These are phyloP conservation scores for Mycena citricolor DNA, from an alignment of 1,284 basidiomycete species.

Conservation along the genomic window DNA sequence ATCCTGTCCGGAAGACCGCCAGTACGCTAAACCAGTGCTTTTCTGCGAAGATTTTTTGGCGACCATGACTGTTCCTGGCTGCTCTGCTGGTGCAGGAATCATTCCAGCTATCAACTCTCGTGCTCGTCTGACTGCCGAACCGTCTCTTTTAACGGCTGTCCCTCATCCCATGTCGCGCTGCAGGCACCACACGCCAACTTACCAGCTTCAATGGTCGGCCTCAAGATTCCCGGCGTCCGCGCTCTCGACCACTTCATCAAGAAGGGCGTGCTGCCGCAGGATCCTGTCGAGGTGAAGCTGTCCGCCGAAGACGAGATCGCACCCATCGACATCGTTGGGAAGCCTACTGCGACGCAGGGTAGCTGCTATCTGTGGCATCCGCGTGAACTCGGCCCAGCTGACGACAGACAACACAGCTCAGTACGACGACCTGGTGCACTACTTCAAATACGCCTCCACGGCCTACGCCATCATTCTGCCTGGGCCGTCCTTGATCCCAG, in stretches of 20 bases:
- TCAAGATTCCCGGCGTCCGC: slow-evolving; percentile 15
- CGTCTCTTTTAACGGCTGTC: too few species aligned
- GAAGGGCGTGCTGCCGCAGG: slow-evolving; percentile 15
- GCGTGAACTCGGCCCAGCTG: too few species aligned
- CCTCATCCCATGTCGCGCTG: too few species aligned
- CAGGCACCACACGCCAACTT: too few species aligned
- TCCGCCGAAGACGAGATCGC: too few species aligned
- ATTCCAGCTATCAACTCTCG: too few species aligned
- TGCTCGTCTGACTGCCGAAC: too few species aligned
- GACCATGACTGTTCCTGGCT: too few species aligned
- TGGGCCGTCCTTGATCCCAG: slow-evolving; percentile 13
- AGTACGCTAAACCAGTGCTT: too few species aligned
- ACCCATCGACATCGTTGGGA: slow-evolving; percentile 16
- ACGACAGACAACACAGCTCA: slow-evolving; percentile 11
- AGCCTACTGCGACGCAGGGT: slow-evolving; percentile 15
- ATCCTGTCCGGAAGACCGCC: too few species aligned
- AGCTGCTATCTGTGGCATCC: not conserved
- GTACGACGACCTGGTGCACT: slow-evolving; percentile 29
- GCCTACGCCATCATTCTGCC: slow-evolving; percentile 24
- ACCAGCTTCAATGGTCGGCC: slow-evolving; percentile 12
- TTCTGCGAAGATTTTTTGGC: too few species aligned
- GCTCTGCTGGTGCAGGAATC: too few species aligned
- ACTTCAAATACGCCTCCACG: slow-evolving; percentile 31
- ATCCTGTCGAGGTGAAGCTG: slow-evolving; percentile 2
- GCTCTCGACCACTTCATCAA: slow-evolving; percentile 20